Evolutionary conservation across 257 asterid genomes (phyloP).

Genomic region (Gardenia jasminoides): DNA sequence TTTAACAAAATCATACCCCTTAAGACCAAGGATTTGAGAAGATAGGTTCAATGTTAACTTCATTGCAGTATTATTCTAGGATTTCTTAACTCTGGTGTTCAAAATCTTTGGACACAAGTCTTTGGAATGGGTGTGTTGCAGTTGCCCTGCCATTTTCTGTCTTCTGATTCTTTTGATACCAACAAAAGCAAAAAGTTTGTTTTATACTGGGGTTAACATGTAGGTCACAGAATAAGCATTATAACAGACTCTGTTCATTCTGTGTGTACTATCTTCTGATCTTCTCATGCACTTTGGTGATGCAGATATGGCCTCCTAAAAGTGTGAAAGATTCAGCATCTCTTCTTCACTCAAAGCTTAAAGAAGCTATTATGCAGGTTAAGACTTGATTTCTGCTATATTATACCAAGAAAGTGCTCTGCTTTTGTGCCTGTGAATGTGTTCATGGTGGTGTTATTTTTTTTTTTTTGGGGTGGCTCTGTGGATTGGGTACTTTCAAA

Average conservation of each 20-base stretch:
- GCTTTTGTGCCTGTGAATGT: neutral
- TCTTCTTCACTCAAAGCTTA: conserved; percentile 70
- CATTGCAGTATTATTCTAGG: neutral
- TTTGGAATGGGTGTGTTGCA: neutral
- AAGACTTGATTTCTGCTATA: conserved; percentile 13
- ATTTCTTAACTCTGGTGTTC: no score
- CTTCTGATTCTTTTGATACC: neutral
- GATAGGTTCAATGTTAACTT: neutral
- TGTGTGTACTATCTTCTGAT: neutral
- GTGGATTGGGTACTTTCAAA: neutral
- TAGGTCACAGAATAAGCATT: neutral
- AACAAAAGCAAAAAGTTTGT: neutral
- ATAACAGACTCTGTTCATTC: neutral
- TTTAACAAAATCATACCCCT: neutral
- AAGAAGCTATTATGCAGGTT: conserved; percentile 90
- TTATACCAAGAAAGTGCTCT: neutral
- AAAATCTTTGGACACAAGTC: neutral
- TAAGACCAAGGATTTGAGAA: neutral
- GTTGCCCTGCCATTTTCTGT: neutral
- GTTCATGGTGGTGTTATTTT: neutral
- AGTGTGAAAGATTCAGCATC: conserved; percentile 90
- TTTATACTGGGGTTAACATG: neutral
- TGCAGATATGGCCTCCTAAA: conserved; percentile 99
- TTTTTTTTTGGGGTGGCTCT: neutral
- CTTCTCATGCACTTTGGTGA: conserved; percentile 6